Base-by-base conservation (phyloP, 2,329 filamentous ascomycete genomes). In the Sclerotinia minor region DNA sequence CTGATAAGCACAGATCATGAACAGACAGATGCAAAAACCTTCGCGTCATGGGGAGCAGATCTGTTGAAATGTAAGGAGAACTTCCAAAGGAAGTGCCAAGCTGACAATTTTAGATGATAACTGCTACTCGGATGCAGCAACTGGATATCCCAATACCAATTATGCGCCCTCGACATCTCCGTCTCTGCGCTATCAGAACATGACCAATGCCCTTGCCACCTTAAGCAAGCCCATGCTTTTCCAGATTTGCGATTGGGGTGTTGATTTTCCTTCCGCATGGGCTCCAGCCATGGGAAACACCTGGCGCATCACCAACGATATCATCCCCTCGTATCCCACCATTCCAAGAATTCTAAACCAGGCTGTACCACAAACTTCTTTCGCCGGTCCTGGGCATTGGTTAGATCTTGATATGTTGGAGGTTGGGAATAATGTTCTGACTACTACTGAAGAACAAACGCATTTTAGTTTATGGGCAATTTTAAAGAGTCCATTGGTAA, bases 321-420 rank as follows among this genome's bases (percentile, higher is more conserved):
- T 81, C 55, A 78, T 77, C 50, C 78, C 77, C 5, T 71, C 72
- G 17, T 81, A 76, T 76, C 69, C 76, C n/a, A 76, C 76, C 1
- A 77, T 81, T 24, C 76, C 75, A 55, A 73, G 80, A 3, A 80
- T 79, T 3, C 67, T 80, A 13, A 81, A 81, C 67, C 80, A 82
- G 71, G 78, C 77, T 13, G 78, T 77, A 0, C 77, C 79, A 24
- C 76, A 80, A 60, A 77, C 78, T 0, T 67, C 68, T 5, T 80
- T 78, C 61, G 77, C 80, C 0, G 76, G 75, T 0, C 77, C 78
- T 0, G 79, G 79, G 0, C 75, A 78, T 38, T 81, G 79, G 76
- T 74, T 79, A 0, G 80, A 81, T 73, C 74, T 80, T n/a, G 80
- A 81, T 69, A 81, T 81, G 80, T 68, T 81, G 26, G 73, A 75